phyloP scores from a whole-genome alignment of 768 basidiomycete species.

The Termitomyces sp. region DNA sequence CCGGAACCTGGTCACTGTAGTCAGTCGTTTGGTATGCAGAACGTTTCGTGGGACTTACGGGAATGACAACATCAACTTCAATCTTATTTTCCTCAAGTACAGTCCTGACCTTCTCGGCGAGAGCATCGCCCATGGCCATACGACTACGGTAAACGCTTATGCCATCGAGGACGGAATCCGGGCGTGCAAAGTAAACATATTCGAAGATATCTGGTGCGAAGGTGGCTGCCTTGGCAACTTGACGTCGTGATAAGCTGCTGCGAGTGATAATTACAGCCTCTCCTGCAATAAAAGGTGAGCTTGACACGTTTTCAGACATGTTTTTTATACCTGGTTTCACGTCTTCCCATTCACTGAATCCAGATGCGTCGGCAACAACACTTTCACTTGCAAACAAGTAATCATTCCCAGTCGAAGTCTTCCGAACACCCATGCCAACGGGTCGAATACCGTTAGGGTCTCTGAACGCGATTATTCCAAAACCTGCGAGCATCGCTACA shows the following conservation, averaged over 20 bases:
- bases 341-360: slow-evolving; percentile 92
- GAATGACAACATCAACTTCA: slow-evolving; percentile 93
- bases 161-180: slow-evolving; percentile 96
- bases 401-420: slow-evolving; percentile 60
- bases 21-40: neutral
- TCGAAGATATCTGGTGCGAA: slow-evolving; percentile 99
- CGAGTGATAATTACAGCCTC: slow-evolving; percentile 97
- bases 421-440: slow-evolving; percentile 79
- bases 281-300: slow-evolving; percentile 43
- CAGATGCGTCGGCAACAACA: slow-evolving; percentile 91
- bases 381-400: slow-evolving; percentile 95
- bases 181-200: slow-evolving; percentile 97
- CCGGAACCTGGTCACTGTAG: slow-evolving; percentile 65
- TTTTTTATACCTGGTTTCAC: slow-evolving; percentile 72
- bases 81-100: slow-evolving; percentile 68
- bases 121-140: slow-evolving; percentile 98
- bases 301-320: slow-evolving; percentile 3
- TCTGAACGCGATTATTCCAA: slow-evolving; percentile 96
- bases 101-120: slow-evolving; percentile 82
- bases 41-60: slow-evolving; percentile 44
- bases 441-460: slow-evolving; percentile 98
- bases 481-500: slow-evolving; percentile 98
- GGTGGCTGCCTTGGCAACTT: slow-evolving; percentile 63
- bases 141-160: slow-evolving; percentile 96
- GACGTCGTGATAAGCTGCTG: slow-evolving; percentile 67